phyloP scores from a whole-genome alignment of 106 monocot species.

The Iris macrosiphon region DNA sequence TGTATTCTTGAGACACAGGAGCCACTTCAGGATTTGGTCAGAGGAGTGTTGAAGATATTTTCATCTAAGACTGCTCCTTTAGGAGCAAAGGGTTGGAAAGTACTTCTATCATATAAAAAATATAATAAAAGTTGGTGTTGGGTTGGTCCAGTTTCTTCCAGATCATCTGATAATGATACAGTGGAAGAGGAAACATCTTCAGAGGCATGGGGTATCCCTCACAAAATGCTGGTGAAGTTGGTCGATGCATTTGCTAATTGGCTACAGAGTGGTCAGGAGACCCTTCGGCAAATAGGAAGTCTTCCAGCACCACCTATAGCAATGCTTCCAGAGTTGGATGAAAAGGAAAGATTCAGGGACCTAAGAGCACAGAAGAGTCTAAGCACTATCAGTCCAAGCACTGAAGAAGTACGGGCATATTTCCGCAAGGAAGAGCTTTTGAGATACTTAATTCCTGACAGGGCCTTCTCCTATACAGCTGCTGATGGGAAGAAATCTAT shows the following conservation, averaged over 20 bases:
- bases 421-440: constrained; percentile 76
- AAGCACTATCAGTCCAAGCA: constrained; percentile 64
- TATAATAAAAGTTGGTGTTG: constrained; percentile 76
- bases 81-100: constrained; percentile 89
- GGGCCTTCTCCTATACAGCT: constrained; percentile 85
- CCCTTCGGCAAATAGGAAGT: constrained; percentile 87
- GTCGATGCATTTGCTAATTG: constrained; percentile 98
- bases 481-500: constrained; percentile 83
- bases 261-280: constrained; percentile 87
- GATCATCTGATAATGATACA: constrained; percentile 27
- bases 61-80: constrained; percentile 89
- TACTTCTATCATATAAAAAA: constrained; percentile 64
- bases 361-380: constrained; percentile 89
- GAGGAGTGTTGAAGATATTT: constrained; percentile 81
- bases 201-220: constrained; percentile 88
- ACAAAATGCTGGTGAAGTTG: constrained; percentile 88
- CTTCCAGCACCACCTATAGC: constrained; percentile 68
- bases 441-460: constrained; percentile 86
- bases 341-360: constrained; percentile 91
- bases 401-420: constrained; percentile 75
- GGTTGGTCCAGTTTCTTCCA: constrained; percentile 50
- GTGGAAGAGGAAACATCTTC: constrained; percentile 80
- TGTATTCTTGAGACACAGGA: constrained; percentile 92
- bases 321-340: constrained; percentile 38
- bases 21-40: constrained; percentile 84